A percentile compares a stretch with the other conserved stretches of the same genome.
Evolutionary conservation across 2,329 filamentous ascomycete genomes (phyloP).

Genomic region (Colletotrichum endophyticum): DNA sequence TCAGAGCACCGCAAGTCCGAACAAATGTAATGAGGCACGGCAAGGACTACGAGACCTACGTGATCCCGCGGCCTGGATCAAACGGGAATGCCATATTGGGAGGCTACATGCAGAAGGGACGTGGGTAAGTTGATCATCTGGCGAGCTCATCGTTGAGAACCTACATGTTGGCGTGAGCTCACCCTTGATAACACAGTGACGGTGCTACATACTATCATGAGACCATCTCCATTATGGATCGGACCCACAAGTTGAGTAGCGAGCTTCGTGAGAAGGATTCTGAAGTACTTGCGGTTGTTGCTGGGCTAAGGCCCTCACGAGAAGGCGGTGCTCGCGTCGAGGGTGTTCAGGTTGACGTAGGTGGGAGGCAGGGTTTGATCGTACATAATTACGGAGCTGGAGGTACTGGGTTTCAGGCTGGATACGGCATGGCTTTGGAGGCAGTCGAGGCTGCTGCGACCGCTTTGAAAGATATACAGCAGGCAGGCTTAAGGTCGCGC

Average conservation of each 20-base stretch:
- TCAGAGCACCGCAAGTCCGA: constrained; percentile 33
- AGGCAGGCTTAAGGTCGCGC: neutral
- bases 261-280: constrained; percentile 27
- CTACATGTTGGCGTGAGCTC: neutral
- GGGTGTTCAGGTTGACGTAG: constrained; percentile 35
- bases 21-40: constrained; percentile 44
- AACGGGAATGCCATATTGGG: constrained; percentile 41
- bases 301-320: constrained; percentile 39
- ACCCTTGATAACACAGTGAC: neutral
- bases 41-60: constrained; percentile 42
- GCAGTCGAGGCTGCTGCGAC: constrained; percentile 33
- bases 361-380: constrained; percentile 26
- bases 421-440: constrained; percentile 43
- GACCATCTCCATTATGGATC: constrained; percentile 39
- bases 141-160: neutral
- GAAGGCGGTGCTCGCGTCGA: constrained; percentile 50
- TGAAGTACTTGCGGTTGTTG: constrained; percentile 35
- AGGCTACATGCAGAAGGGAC: constrained; percentile 43
- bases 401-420: constrained; percentile 49
- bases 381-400: constrained; percentile 52
- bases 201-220: constrained; percentile 28
- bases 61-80: constrained; percentile 41
- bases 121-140: constrained; percentile 25
- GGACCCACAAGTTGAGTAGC: constrained; percentile 28
- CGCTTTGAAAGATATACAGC: constrained; percentile 14